Base-by-base conservation (phyloP, 305 asterid genomes). In the Fraxinus dipetala region DNA sequence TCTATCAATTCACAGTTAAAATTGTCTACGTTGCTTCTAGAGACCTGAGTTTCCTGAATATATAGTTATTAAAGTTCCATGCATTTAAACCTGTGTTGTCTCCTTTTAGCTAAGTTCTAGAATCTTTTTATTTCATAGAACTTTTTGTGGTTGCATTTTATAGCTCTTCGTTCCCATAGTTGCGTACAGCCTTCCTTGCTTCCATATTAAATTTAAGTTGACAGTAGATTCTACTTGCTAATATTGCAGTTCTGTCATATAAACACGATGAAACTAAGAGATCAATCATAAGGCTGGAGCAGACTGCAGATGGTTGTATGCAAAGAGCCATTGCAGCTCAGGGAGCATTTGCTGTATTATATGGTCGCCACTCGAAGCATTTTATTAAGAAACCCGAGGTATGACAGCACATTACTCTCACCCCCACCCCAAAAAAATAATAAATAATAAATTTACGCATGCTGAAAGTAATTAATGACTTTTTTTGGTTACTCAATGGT, bases 251-350 rank as follows among this genome's bases (percentile, higher is more conserved):
- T 81, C 85, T 79, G 83, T 84, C 63, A 76, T 89, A 87, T 85
- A 88, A 87, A 79, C 87, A 54, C 28, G 90, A 87, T 75, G 90
- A 88, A 78, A 80, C 88, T 30, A 89, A 85, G 86, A 89, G 86
- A 83, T 86, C 88, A 75, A 89, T 94, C 84, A 85, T 92, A 56
- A 91, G 96, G 89, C 86, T 94, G 86, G 98, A 94, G 93, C 97
- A 93, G 86, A 88, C 90, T 76, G 93, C 90, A 78, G 81, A 85
- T 82, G 88, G 95, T 79, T 84, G 79, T 80, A 82, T 83, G 54
- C 96, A 86, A 84, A 89, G 98, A 87, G 79, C 80, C 67, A 84
- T 94, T 81, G 86, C 90, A 34, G 86, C 84, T 24, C 87, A 79
- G 32, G 90, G 90, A n/a, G 98, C 97, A 65, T 86, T 90, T 85